These are phyloP conservation scores for Termitomyces sp. DNA, from an alignment of 768 basidiomycete species.

Conservation along the genomic window DNA sequence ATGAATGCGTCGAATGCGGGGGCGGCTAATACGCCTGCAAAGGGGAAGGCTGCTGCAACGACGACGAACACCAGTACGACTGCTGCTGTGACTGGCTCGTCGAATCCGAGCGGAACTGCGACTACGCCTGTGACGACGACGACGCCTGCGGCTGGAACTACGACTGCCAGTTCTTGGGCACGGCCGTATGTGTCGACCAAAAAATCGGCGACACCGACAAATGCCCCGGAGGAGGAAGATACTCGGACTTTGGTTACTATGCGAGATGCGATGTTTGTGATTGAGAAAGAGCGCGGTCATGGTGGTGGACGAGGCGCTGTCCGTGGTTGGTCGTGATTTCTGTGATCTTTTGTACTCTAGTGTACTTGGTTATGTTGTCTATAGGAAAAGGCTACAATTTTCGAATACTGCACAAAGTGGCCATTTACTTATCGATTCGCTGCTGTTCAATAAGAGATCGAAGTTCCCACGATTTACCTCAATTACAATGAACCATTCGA, in stretches of 20 bases:
- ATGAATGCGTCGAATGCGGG: conserved; percentile 68
- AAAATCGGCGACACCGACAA: conserved; percentile 33
- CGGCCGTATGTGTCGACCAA: conserved; percentile 61
- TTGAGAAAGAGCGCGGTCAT: conserved; percentile 81
- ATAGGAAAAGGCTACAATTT: too few relatives aligned
- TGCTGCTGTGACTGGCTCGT: conserved; percentile 18
- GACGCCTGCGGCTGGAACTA: conserved; percentile 23
- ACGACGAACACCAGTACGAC: conserved; percentile 10
- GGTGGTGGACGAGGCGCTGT: conserved; percentile 80
- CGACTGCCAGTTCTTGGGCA: conserved; percentile 49
- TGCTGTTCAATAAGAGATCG: neutral
- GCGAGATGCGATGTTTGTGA: conserved; percentile 82
- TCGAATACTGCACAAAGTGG: too few relatives aligned
- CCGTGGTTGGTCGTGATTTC: conserved; percentile 51
- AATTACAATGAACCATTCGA: neutral
- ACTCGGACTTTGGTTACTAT: conserved; percentile 61
- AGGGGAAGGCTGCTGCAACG: conserved; percentile 25
- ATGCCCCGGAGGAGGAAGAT: conserved; percentile 52
- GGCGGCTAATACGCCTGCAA: conserved; percentile 35
- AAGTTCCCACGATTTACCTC: conserved; percentile 2
- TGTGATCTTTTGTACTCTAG: neutral
- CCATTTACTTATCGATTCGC: too few relatives aligned
- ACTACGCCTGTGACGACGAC: conserved; percentile 20
- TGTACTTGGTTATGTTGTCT: neutral
- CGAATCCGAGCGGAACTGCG: conserved; percentile 17